Evolutionary conservation across 1,139 yeast genomes (phyloP), one percentile per base, ranked within the genome.

Genomic region (Kazachstania sp.): DNA sequence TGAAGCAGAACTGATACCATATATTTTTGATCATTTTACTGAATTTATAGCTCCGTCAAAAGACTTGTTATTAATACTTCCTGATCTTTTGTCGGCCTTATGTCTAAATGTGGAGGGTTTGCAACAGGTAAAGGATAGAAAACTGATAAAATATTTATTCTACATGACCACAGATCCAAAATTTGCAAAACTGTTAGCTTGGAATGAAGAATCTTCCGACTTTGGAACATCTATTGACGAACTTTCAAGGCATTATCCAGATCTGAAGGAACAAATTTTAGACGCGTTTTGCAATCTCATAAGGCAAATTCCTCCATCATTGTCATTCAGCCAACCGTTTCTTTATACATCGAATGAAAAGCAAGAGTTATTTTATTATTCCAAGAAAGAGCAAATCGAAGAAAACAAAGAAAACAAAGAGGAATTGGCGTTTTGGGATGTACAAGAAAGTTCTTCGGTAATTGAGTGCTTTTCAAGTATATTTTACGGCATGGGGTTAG

Each of bases 51-150:
- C 77, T 35, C 83, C 83, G 9, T 76, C 82, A 15, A 70, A 78
- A 9, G 82, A 79, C 18, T 69, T 87, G 40, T 63, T 85, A 20
- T 63, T 78, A 36, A 74, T 86, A 3, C 68, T 88, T 26, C 85
- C 94, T 0, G 92, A 85, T 56, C 79, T 84, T 2, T 71, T 90
- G 39, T 95, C 94, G 15, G 96, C 97, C 0, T 72, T 90, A 39
- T 81, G 94, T 46, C 75, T 90, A 57, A 88, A 86, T 58, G 78
- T 74, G 49, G 83, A 79, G 13, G 97, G 97, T 0, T 66, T 86
- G 51, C 66, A 73, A 36, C 73, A 77, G 49, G 79, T 86, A 0
- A 67, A 72, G 29, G 74, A 75, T 4, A 65, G 67, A 5, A 61
- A 72, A 5, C 65, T 79, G 39, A 72, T 87, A 23, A 61, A 65